Percentiles rank a stretch among this genome's conserved stretches.
Conservation (phyloP, 2,329 filamentous ascomycete species). For the Drechslera avenae region DNA sequence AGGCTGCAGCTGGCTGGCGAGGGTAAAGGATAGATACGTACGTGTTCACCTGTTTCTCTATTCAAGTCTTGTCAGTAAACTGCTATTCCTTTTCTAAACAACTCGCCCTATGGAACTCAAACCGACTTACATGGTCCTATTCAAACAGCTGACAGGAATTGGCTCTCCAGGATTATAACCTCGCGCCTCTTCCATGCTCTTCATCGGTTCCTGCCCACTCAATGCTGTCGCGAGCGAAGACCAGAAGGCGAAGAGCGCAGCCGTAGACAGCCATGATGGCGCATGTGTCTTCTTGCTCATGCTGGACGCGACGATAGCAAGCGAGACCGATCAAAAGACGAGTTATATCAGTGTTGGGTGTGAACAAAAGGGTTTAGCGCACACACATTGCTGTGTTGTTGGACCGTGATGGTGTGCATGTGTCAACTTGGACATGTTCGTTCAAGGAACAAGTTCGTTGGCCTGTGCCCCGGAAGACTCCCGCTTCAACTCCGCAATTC, state of each 20-base stretch:
- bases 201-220: constrained; percentile 50
- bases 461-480: background rate
- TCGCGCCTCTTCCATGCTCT: constrained; percentile 39
- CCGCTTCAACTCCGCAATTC: background rate
- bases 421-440: background rate
- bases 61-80: constrained; percentile 12
- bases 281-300: no score
- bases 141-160: constrained; percentile 59
- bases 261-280: constrained; percentile 25
- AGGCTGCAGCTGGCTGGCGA: background rate
- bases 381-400: no score
- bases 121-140: constrained; percentile 55
- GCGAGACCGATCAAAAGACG: no score
- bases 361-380: no score
- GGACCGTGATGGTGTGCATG: background rate
- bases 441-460: background rate
- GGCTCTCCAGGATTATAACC: constrained; percentile 56
- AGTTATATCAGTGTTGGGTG: no score
- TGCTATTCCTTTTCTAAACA: background rate
- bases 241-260: constrained; percentile 40
- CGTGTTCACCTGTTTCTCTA: constrained; percentile 86
- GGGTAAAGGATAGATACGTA: constrained; percentile 36
- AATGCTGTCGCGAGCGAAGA: constrained; percentile 46
- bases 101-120: background rate
- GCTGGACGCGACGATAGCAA: no score